Conservation (phyloP, 495 filamentous ascomycete species). For the Alectoria sarmentosa region DNA sequence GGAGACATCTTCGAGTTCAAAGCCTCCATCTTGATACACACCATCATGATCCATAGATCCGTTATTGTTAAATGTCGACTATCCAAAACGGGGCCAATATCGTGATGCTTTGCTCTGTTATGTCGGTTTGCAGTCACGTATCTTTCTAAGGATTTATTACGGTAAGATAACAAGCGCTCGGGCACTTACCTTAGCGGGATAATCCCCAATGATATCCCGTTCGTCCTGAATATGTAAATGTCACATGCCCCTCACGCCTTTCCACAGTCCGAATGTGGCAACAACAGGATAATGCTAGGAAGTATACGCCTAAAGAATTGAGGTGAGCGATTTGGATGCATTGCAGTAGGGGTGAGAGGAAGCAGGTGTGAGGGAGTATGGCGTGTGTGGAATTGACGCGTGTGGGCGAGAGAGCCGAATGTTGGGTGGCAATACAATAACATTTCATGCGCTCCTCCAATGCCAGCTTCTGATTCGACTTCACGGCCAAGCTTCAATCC, state of each 20-base stretch:
- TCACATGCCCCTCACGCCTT: no score
- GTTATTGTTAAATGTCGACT: neutral
- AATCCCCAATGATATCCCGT: neutral
- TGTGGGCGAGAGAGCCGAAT: neutral
- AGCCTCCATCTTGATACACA: neutral
- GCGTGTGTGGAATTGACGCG: neutral
- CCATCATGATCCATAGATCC: neutral
- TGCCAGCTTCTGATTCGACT: neutral
- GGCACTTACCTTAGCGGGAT: neutral
- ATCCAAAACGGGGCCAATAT: neutral
- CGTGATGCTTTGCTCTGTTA: neutral
- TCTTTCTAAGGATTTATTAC: neutral
- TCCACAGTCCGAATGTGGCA: neutral
- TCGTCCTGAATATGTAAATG: no score
- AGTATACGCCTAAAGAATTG: neutral
- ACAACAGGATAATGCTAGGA: no score
- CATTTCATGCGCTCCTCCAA: neutral
- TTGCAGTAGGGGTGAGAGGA: neutral
- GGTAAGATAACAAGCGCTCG: neutral
- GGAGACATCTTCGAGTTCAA: conserved; percentile 3
- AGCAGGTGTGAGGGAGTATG: neutral
- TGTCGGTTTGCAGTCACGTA: neutral
- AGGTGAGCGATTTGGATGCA: neutral
- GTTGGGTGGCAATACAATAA: neutral
- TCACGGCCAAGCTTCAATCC: neutral